Conservation (phyloP, 768 basidiomycete genomes). For the Termitomyces sp. region DNA sequence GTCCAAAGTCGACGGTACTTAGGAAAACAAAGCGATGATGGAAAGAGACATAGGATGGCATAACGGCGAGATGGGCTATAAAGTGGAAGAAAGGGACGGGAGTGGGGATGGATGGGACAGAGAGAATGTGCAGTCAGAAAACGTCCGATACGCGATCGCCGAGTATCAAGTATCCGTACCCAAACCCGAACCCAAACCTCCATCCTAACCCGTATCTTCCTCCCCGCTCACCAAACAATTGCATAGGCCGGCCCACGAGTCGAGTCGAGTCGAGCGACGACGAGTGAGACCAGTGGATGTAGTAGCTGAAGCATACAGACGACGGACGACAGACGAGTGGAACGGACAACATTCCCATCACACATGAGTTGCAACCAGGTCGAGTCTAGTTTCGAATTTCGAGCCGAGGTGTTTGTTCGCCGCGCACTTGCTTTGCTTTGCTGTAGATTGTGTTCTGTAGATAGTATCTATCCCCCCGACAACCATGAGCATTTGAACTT, state of each 20-base stretch:
- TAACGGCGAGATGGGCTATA: background rate
- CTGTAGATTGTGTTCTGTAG: slow-evolving; percentile 1
- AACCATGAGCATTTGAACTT: background rate
- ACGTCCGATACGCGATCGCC: background rate
- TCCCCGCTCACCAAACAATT: background rate
- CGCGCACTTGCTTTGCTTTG: background rate
- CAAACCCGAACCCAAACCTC: too few species aligned
- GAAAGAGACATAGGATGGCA: background rate
- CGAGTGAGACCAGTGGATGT: background rate
- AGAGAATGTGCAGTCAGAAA: background rate
- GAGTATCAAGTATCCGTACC: background rate
- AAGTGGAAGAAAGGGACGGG: background rate
- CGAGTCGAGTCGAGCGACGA: background rate
- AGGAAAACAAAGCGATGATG: background rate
- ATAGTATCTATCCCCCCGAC: background rate
- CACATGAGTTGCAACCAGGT: too few species aligned
- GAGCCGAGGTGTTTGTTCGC: background rate
- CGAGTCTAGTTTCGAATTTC: background rate
- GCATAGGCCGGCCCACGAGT: background rate
- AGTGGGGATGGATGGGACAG: background rate
- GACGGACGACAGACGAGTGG: background rate
- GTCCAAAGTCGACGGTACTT: background rate
- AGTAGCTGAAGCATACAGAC: background rate
- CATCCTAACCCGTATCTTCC: background rate
- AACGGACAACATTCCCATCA: background rate